Evolutionary conservation across 139 green algal genomes (phyloP).

Genomic region (Astrephomene gubernaculifera): DNA sequence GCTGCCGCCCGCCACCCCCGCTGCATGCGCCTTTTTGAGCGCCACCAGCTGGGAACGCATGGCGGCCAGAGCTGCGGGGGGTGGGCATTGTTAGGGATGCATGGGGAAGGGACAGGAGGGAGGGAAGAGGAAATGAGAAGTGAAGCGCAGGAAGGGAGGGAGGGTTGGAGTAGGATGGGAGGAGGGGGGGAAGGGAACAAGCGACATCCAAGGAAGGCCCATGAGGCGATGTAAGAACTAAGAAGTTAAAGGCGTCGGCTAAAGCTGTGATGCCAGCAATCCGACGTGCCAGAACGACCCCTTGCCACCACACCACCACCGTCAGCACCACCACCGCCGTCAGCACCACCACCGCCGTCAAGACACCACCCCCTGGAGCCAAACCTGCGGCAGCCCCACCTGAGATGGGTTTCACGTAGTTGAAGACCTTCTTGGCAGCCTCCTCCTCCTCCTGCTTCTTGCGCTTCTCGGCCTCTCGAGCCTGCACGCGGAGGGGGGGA

Average conservation of each 20-base stretch:
- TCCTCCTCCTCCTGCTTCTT: conserved; percentile 60
- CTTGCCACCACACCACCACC: no score
- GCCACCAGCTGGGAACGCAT: conserved; percentile 78
- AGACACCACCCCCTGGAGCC: no score
- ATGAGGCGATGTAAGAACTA: no score
- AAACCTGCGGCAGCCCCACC: conserved; percentile 50
- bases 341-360: neutral
- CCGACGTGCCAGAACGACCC: no score
- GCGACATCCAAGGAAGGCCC: neutral
- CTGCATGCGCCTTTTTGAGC: conserved; percentile 85
- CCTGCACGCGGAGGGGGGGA: conserved; percentile 6
- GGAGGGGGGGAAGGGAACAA: neutral
- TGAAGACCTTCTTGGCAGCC: conserved; percentile 49
- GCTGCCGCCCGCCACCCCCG: conserved; percentile 61
- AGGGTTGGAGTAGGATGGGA: neutral
- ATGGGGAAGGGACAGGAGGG: neutral
- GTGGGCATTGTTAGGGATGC: neutral
- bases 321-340: no score
- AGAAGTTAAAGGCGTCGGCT: no score
- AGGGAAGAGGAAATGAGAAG: neutral
- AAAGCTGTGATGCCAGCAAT: no score
- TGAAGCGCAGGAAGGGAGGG: no score
- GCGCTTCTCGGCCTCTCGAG: conserved; percentile 46
- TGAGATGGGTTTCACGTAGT: conserved; percentile 79
- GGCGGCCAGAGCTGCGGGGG: conserved; percentile 43